Evolutionary conservation across 2,329 filamentous ascomycete genomes (phyloP).

Genomic region (Lachnellula occidentalis): DNA sequence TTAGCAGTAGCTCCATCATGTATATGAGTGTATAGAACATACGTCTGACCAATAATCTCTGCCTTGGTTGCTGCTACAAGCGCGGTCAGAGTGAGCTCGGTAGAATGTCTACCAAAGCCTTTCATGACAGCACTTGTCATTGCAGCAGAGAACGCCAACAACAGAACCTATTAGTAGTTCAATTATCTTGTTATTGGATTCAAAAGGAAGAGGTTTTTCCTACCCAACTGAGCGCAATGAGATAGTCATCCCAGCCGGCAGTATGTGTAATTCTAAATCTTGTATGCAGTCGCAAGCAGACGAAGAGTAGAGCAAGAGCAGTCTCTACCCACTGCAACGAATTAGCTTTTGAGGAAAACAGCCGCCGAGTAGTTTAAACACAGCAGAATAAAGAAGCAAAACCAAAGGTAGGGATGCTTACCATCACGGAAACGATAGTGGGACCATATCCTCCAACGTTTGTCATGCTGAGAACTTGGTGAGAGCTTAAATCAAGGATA

Average conservation of each 20-base stretch:
- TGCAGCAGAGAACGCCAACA: constrained; percentile 8
- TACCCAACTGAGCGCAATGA: constrained; percentile 9
- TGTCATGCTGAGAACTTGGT: no score
- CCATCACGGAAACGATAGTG: no score
- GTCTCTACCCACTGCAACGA: no score
- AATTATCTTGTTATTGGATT: neutral
- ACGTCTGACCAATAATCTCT: constrained; percentile 18
- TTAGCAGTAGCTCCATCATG: neutral
- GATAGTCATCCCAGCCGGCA: constrained; percentile 13
- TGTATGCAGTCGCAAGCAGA: constrained; percentile 11
- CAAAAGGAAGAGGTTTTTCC: neutral
- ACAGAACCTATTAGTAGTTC: constrained; percentile 4
- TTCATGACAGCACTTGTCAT: constrained; percentile 4
- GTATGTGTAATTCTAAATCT: constrained; percentile 2
- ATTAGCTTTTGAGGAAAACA: no score
- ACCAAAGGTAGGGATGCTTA: no score
- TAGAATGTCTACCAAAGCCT: constrained; percentile 10
- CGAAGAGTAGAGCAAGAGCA: constrained; percentile 2
- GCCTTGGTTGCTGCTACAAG: constrained; percentile 5
- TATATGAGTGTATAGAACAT: neutral
- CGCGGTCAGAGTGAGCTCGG: constrained; percentile 1
- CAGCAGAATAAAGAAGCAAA: no score
- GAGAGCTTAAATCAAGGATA: no score
- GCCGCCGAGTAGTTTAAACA: no score
- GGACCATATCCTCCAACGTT: no score